phyloP scores from a whole-genome alignment of 495 filamentous ascomycete genomes.

The Penicillium macrosclerotiorum region DNA sequence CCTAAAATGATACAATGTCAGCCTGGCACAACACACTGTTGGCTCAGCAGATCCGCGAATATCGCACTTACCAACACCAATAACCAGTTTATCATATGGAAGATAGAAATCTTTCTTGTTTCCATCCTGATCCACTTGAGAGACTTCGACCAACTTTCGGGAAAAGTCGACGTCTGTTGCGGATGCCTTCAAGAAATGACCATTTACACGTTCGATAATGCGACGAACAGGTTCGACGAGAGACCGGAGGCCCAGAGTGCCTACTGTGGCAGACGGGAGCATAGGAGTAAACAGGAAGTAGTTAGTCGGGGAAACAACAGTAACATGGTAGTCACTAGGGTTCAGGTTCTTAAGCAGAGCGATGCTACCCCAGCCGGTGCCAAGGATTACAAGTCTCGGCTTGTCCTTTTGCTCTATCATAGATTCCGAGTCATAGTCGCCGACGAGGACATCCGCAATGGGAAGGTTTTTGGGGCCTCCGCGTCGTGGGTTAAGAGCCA shows the following conservation, averaged over 20 bases:
- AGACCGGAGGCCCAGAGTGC: slow-evolving; percentile 85
- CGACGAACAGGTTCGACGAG: slow-evolving; percentile 89
- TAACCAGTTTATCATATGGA: slow-evolving; percentile 97
- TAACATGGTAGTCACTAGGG: slow-evolving; percentile 89
- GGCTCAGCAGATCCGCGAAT: background rate
- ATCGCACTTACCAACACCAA: slow-evolving; percentile 69
- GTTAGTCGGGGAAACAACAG: slow-evolving; percentile 88
- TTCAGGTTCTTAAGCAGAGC: slow-evolving; percentile 87
- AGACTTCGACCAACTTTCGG: slow-evolving; percentile 82
- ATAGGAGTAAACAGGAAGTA: slow-evolving; percentile 99
- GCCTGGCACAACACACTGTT: background rate
- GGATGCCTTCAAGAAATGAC: slow-evolving; percentile 84
- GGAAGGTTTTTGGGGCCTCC: slow-evolving; percentile 97
- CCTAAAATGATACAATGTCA: slow-evolving; percentile 42
- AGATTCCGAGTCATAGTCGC: slow-evolving; percentile 76
- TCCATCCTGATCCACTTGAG: slow-evolving; percentile 68
- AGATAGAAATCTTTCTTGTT: slow-evolving; percentile 80
- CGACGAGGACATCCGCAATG: slow-evolving; percentile 79
- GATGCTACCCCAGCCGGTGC: slow-evolving; percentile 94
- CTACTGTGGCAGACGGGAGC: slow-evolving; percentile 94
- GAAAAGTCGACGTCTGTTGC: slow-evolving; percentile 91
- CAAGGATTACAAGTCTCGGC: slow-evolving; percentile 86
- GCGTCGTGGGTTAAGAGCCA: slow-evolving; percentile 74
- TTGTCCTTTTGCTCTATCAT: slow-evolving; percentile 73
- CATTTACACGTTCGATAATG: slow-evolving; percentile 71